phyloP scores from a whole-genome alignment of 2,329 filamentous ascomycete genomes.

The Paecilomyces sp. region DNA sequence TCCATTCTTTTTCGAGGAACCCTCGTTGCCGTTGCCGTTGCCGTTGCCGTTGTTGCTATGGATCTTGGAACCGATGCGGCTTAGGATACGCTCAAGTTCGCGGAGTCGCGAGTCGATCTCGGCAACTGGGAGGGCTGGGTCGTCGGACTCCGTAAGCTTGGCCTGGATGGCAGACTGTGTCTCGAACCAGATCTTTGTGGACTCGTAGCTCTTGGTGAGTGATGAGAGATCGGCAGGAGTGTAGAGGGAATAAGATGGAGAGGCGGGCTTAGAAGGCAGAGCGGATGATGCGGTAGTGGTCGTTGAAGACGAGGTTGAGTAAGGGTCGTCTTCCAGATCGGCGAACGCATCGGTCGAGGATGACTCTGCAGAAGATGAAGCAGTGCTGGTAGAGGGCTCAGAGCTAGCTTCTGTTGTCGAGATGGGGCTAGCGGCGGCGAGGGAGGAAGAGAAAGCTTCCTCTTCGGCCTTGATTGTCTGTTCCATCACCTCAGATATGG shows the following conservation, averaged over 20 bases:
- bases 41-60: conserved; percentile 42
- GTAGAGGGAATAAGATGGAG: conserved; percentile 61
- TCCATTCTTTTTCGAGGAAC: conserved; percentile 11
- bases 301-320: conserved; percentile 30
- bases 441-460: conserved; percentile 49
- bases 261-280: conserved; percentile 26
- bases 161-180: conserved; percentile 65
- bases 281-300: conserved; percentile 25
- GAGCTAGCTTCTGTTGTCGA: conserved; percentile 22
- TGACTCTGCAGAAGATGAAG: conserved; percentile 15
- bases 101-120: conserved; percentile 64
- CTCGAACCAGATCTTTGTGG: conserved; percentile 66
- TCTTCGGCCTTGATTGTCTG: conserved; percentile 67
- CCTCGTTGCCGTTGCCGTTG: conserved; percentile 18
- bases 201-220: conserved; percentile 56
- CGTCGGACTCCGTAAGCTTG: conserved; percentile 60
- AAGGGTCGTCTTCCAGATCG: conserved; percentile 67
- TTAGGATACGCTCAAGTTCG: conserved; percentile 53
- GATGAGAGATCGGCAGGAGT: conserved; percentile 62
- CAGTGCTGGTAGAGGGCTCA: conserved; percentile 37
- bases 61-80: conserved; percentile 34
- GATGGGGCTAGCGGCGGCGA: conserved; percentile 40
- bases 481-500: conserved; percentile 64
- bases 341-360: conserved; percentile 50
- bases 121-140: conserved; percentile 66